These are phyloP conservation scores for Periconia sp. DNA, from an alignment of 2,329 filamentous ascomycete genomes.

Conservation along the genomic window DNA sequence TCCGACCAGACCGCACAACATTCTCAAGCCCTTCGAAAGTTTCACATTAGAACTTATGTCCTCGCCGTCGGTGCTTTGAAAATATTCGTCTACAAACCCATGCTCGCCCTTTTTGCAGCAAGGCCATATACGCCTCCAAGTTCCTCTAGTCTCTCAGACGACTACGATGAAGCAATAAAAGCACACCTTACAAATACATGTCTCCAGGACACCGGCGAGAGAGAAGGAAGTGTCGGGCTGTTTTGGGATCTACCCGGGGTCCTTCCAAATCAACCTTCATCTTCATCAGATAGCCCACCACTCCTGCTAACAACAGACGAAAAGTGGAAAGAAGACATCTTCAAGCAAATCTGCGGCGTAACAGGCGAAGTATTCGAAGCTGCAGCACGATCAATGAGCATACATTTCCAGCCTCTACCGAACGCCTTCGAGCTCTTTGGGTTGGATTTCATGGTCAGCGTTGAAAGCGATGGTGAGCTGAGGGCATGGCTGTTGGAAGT, in stretches of 20 bases:
- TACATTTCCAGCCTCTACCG: conserved; percentile 89
- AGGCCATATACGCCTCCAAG: conserved; percentile 73
- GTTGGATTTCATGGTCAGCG: conserved; percentile 79
- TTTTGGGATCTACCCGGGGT: conserved; percentile 72
- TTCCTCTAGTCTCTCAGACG: conserved; percentile 25
- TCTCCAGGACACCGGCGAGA: conserved; percentile 67
- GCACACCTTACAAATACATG: conserved; percentile 95
- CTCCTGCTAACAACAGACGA: not conserved
- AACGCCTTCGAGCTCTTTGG: conserved; percentile 94
- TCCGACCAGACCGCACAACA: not conserved
- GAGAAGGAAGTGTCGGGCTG: conserved; percentile 70
- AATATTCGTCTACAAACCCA: conserved; percentile 85
- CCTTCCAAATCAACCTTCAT: conserved; percentile 23
- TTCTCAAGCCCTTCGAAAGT: conserved; percentile 68
- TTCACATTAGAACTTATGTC: conserved; percentile 93
- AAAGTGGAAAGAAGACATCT: conserved; percentile 67
- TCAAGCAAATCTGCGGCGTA: conserved; percentile 73
- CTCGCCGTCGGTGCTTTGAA: conserved; percentile 78
- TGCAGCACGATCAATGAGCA: conserved; percentile 79
- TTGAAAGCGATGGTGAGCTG: conserved; percentile 51
- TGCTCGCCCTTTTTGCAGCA: conserved; percentile 92
- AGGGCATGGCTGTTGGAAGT: conserved; percentile 82
- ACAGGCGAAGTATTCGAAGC: conserved; percentile 86
- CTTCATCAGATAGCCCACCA: not conserved
- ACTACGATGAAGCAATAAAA: conserved; percentile 59